Conservation (phyloP, 202 grass and related monocot species). For the Saccharum hybrid region DNA sequence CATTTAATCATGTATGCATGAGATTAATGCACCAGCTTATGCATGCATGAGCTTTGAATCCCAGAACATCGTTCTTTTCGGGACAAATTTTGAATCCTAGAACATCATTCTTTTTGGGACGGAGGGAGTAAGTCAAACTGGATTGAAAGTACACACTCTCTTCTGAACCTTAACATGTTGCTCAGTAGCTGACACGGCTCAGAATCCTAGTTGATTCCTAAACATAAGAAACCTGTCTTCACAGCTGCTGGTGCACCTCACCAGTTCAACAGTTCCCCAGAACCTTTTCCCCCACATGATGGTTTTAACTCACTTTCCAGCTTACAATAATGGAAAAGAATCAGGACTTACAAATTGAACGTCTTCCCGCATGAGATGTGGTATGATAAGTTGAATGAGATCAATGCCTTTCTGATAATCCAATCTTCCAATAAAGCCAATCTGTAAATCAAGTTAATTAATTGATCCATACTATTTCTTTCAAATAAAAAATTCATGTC, state of each 20-base stretch:
- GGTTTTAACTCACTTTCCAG: not conserved
- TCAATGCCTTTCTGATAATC: conserved; percentile 98
- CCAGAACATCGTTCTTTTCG: too few relatives aligned
- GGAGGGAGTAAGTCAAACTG: not conserved
- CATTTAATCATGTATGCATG: too few relatives aligned
- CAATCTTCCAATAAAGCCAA: conserved; percentile 98
- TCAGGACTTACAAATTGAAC: conserved; percentile 79
- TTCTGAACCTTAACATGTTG: not conserved
- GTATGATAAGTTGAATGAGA: conserved; percentile 71
- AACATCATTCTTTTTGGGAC: too few relatives aligned
- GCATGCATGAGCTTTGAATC: too few relatives aligned
- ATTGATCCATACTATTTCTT: conserved; percentile 25
- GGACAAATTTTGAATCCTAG: too few relatives aligned
- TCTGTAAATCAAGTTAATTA: conserved; percentile 60
- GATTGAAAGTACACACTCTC: not conserved
- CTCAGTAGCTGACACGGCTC: not conserved
- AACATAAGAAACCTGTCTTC: not conserved
- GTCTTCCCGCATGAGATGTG: conserved; percentile 72
- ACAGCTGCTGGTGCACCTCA: not conserved
- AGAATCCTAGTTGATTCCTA: not conserved
- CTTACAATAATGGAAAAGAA: conserved; percentile 14
- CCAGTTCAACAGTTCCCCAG: not conserved
- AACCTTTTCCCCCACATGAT: not conserved
- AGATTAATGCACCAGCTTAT: too few relatives aligned
- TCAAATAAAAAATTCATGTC: not conserved